Evolutionary conservation across 495 filamentous ascomycete genomes (phyloP), one percentile per base, ranked within the genome.

Genomic region (Neurospora discreta): DNA sequence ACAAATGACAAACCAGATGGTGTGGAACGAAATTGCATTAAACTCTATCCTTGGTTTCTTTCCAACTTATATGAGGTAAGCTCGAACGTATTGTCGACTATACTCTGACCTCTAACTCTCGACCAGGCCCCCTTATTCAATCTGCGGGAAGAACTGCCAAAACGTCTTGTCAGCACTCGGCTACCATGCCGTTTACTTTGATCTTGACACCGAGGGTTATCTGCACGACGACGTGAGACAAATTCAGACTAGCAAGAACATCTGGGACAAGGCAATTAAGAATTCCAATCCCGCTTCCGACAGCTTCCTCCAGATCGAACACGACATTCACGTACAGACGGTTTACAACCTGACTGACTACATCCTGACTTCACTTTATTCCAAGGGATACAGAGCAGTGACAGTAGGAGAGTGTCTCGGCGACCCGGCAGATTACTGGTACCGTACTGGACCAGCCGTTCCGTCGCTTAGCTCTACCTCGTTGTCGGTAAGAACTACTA

Each of bases 171-270:
- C 84, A 20, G 80, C 80, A 5, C 83, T 95, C 44, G 92, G 93
- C 4, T 96, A 96, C 74, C 92, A 96, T 78, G 83, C 89, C 44
- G 81, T 87, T 72, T 87, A 92, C 74, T 93, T 93, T 75, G 87
- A 94, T 72, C 83, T 96, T 39, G 92, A 96, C 79, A 96, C 93
- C 0, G 88, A 89, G 10, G 92, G 93, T 71, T 96, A 91, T 73
- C 82, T 90, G 36, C 86, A 95, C 70, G 87, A 89, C 71, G 81
- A 79, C 39, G 84, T 89, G 0, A 76, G 75, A 2, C 71, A 84
- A 71, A 93, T 94, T 71, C 90, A 93, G 74, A 85, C 81, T 11
- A 89, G 90, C 73, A 93, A 93, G 80, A 86, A 92, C 75, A 91
- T 89, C 72, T 93, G 90, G 79, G 86, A 89, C 73, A 80, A 85